Evolutionary conservation across 768 basidiomycete genomes (phyloP), one percentile per base, ranked within the genome.

Genomic region (Sporobolomyces roseus): DNA sequence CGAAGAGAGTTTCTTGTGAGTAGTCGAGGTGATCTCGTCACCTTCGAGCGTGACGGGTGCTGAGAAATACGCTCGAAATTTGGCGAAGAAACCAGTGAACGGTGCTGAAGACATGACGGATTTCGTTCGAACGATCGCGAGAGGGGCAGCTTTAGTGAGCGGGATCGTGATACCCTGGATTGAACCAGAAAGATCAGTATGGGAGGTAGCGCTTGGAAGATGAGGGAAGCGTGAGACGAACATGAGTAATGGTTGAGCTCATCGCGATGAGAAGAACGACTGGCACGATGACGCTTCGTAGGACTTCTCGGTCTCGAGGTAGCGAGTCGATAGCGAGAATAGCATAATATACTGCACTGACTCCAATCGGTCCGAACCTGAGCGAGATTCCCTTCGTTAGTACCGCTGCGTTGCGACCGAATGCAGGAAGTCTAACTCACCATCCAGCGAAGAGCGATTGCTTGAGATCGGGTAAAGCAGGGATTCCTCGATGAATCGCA

Each of bases 181-280:
- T 17, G 17, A 41, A 41, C 9, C 17, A 17, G 38, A 41, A 41
- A 41, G 17, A 41, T 9, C 10, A 41, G 38, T 41, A 9, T 17
- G 38, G 17, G 45, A 23, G 23, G 6, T 21, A 46, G 2, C n/a
- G 8, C 38, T 32, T 13, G 50, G 27, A 27, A 16, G 50, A 51
- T 4, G 30, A 30, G 14, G 13, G 25, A 21, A 5, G 50, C 38
- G 38, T 9, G 38, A 25, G 30, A 60, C 61, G 21, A 6, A 73
- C 80, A 55, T 80, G 79, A 0, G 79, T 75, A 55, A 80, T 66
- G 4, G 79, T 76, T 19, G 78, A 79, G 0, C 77, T 77, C 51
- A 80, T 69, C n/a, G 80, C 77, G 23, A 79, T 65, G 68, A 80
- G 79, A 55, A 78, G 77, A 13, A 79, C 78, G 29, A 81, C 75